Base-by-base conservation (phyloP, 306 rosid genomes). In the Hippophae tibetana region DNA sequence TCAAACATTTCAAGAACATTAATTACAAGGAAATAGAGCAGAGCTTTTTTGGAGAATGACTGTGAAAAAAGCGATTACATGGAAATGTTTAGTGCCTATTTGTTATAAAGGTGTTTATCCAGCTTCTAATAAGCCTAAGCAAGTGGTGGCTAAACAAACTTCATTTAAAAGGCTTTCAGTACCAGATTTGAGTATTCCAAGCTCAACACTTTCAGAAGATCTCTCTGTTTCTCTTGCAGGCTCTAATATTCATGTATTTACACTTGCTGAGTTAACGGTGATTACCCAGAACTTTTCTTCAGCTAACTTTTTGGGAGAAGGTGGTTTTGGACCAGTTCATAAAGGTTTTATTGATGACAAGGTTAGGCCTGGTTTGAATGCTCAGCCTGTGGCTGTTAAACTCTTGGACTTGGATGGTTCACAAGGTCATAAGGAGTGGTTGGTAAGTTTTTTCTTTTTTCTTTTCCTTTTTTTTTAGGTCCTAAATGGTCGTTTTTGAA, bases 311-410 rank as follows among this genome's bases (percentile, higher is more conserved):
- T 67, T 93, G 0, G 99, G 99, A 0, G 99, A 88, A 79, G 99
- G 99, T 9, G 99, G 99, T n/a, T 93, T 93, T 38, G 99, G 99
- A 3, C 97, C 99, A 0, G 99, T 93, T 5, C 92, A 93, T 13
- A 93, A 93, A 56, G 99, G 97, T 0, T 93, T 93, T 80, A 68
- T 93, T 60, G 99, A 88, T 57, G 99, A 93, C 54, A 93, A 84
- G 80, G 64, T 93, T 25, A 74, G 95, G 48, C 75, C 72, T 10
- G 86, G 90, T 43, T 77, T 93, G 42, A 66, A 78, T 72, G 84
- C 99, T 58, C 99, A 88, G 64, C 84, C 99, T 3, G 99, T 88
- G 4, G 99, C 99, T 11, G 95, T 93, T 7, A 93, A 93, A 82
- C 86, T 81, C 54, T 61, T 93, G 67, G 87, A 93, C 57, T 69